Base-by-base conservation (phyloP, 2,329 filamentous ascomycete species). In the Cercospora sp. region DNA sequence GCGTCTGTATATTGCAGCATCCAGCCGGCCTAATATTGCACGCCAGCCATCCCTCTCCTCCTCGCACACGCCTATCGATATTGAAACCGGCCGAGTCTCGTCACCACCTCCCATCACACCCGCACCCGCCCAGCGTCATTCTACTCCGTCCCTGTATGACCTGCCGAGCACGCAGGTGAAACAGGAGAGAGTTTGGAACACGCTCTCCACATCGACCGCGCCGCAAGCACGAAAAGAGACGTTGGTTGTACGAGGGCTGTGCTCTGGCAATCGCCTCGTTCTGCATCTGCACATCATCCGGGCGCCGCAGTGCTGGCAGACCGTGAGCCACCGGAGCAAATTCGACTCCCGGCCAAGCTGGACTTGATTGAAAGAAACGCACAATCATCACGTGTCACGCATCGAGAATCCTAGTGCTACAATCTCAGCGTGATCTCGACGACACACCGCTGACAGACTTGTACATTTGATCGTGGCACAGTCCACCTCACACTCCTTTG, bases 401-500 rank as follows among this genome's bases (percentile, higher is more conserved):
- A 43, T 43, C 37, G 37, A 43, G 37, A 53, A 53, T 21, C 49
- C 21, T 28, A 28, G 21, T 53, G 49, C 26, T 28, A 53, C 49
- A 21, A 28, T 53, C 49, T 28, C 49, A 13, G 18, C 26, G 49
- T 53, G 49, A 53, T 28, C 18, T 53, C 49, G 18, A 43, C 37
- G 37, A 30, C 53, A 16, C 60, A 49, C 60, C 21, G 16, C 60
- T 62, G 40, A 43, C 37, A 21, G n/a, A 62, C 21, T 30, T 69
- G 66, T 70, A 66, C 67, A 69, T 62, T 51, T 55, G 61, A 66
- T 65, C 68, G 69, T 71, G 68, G 69, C 69, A 69, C 67, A 65
- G 69, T 69, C 69, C 62, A 67, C 62, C 60, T 58, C 65, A 69
- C 69, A 67, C 67, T 71, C 69, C 71, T 72, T 70, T 69, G 63